Conservation (phyloP, 225 moss, liverwort and hornwort genomes). For the Pseudoscleropodium purum region DNA sequence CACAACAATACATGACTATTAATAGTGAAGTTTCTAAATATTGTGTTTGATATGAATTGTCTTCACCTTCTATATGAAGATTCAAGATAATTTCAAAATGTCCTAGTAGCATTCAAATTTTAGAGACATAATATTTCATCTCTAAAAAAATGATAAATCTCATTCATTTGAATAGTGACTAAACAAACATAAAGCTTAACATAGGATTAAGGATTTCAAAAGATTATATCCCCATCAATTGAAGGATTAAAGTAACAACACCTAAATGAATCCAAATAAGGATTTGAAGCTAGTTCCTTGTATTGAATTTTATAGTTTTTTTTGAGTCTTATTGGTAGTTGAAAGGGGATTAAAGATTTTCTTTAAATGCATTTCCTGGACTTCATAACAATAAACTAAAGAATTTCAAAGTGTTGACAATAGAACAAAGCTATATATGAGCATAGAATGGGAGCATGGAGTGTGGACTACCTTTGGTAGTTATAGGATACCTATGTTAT, state of each 20-base stretch:
- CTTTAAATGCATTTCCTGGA: no score
- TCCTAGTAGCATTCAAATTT: not conserved
- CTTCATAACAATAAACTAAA: no score
- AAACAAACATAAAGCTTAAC: accelerated
- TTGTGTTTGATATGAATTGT: not conserved
- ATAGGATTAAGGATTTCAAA: not conserved
- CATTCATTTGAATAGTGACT: not conserved
- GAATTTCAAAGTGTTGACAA: no score
- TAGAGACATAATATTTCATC: not conserved
- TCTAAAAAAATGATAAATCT: not conserved
- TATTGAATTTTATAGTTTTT: not conserved
- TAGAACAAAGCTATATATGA: no score
- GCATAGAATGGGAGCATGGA: no score
- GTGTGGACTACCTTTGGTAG: no score
- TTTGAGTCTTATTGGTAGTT: not conserved
- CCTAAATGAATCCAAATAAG: not conserved
- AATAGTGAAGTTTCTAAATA: not conserved
- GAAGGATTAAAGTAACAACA: not conserved
- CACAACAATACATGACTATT: not conserved
- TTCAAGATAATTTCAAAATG: not conserved
- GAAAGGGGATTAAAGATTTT: not conserved
- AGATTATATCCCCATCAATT: not conserved
- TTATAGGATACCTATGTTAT: no score
- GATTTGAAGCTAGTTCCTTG: not conserved
- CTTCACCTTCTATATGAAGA: not conserved